Percentiles rank a stretch among this genome's conserved stretches.
phyloP scores from a whole-genome alignment of 805 yeast genomes.

The Hanseniaspora hatyaiensis region DNA sequence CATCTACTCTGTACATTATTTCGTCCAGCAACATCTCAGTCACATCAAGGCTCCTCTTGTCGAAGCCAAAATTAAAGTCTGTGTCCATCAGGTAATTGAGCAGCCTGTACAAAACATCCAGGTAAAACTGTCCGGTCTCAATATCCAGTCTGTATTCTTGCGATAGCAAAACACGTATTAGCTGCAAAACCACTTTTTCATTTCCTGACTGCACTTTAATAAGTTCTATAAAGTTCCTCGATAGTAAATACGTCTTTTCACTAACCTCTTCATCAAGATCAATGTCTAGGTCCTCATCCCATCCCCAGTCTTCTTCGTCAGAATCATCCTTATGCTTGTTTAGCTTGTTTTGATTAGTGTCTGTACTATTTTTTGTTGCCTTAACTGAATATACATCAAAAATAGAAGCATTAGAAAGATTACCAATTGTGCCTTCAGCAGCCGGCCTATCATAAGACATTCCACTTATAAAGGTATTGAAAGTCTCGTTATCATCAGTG shows the following conservation, averaged over 20 bases:
- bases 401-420: no score
- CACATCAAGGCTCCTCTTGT: no score
- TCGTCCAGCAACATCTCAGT: background rate
- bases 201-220: no score
- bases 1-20: background rate
- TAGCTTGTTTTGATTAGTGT: background rate
- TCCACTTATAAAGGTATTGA: background rate
- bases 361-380: no score
- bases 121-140: background rate
- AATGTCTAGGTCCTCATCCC: conserved; percentile 10
- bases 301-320: conserved; percentile 15
- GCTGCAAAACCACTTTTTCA: background rate
- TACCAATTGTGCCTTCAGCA: no score
- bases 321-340: no score
- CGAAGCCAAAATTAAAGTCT: background rate
- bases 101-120: background rate
- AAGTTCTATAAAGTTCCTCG: background rate
- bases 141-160: background rate
- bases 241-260: background rate
- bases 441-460: no score
- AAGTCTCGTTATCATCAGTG: background rate
- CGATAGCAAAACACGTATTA: background rate
- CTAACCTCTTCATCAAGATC: background rate
- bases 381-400: no score
- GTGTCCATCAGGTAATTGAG: background rate